These are phyloP conservation scores for Coniella vitis DNA, from an alignment of 2,329 filamentous ascomycete species.

Conservation along the genomic window DNA sequence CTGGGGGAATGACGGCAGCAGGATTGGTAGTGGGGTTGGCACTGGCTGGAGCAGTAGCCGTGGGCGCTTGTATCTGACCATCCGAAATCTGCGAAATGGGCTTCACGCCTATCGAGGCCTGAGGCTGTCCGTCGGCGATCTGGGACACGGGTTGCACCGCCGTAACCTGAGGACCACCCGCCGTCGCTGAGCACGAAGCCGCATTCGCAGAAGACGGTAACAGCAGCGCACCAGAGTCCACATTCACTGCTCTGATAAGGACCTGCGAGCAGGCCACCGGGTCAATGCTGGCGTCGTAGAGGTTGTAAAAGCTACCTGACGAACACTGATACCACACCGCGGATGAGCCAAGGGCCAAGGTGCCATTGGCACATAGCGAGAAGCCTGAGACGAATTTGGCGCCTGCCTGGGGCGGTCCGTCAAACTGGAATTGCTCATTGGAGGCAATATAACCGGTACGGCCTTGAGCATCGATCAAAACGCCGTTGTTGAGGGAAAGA, in stretches of 20 bases:
- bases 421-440: constrained; percentile 79
- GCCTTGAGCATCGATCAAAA: constrained; percentile 56
- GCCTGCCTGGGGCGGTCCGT: constrained; percentile 61
- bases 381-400: constrained; percentile 70
- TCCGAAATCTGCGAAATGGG: constrained; percentile 47
- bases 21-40: no score
- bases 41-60: background rate
- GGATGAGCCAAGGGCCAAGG: constrained; percentile 60
- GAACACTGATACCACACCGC: constrained; percentile 69
- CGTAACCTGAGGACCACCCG: background rate
- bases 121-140: constrained; percentile 41
- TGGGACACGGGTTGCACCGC: constrained; percentile 29
- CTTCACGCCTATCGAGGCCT: constrained; percentile 38
- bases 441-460: constrained; percentile 76
- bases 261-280: constrained; percentile 39
- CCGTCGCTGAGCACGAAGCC: background rate
- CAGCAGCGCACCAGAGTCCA: background rate
- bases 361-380: constrained; percentile 61
- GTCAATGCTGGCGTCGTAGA: constrained; percentile 50
- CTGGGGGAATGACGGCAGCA: no score
- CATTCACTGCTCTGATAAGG: constrained; percentile 36
- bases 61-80: constrained; percentile 23
- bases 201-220: background rate
- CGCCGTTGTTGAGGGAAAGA: constrained; percentile 47
- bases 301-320: constrained; percentile 71